A percentile compares a stretch with the other conserved stretches of the same genome.
Evolutionary conservation across 352 stramenopile genomes (phyloP).

Genomic region (Globisporangium radiosum): DNA sequence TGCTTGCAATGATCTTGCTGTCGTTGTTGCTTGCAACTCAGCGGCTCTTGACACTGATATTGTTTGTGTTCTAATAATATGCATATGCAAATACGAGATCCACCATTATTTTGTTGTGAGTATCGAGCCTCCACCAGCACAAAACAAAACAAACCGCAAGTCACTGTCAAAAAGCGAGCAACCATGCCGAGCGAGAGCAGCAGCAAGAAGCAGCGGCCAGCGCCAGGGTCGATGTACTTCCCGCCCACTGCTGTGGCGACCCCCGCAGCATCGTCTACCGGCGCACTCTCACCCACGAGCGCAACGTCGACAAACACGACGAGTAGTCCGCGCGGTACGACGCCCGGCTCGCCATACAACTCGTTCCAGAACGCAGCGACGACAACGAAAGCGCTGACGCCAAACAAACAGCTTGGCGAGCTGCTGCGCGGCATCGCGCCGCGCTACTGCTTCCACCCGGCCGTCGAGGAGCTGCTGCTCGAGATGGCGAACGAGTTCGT

Average conservation of each 20-base stretch:
- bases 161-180: not conserved
- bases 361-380: constrained; percentile 32
- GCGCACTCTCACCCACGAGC: constrained; percentile 6
- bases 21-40: no score
- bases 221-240: constrained; percentile 41
- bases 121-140: not conserved
- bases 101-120: no score
- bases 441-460: constrained; percentile 68
- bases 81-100: no score
- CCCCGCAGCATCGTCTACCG: not conserved
- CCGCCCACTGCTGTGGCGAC: constrained; percentile 18
- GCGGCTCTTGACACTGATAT: no score
- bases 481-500: constrained; percentile 83
- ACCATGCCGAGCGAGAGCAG: constrained; percentile 19
- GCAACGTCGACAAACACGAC: constrained; percentile 15
- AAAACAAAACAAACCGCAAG: not conserved
- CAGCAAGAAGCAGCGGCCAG: constrained; percentile 33
- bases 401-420: constrained; percentile 60
- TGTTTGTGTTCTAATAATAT: no score
- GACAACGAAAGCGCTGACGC: constrained; percentile 51
- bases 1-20: no score
- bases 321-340: constrained; percentile 11
- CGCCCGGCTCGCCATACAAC: constrained; percentile 23
- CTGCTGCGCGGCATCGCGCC: constrained; percentile 64
- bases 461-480: constrained; percentile 74